Base-by-base conservation (phyloP, 1,284 basidiomycete species). In the Volvariella volvacea region DNA sequence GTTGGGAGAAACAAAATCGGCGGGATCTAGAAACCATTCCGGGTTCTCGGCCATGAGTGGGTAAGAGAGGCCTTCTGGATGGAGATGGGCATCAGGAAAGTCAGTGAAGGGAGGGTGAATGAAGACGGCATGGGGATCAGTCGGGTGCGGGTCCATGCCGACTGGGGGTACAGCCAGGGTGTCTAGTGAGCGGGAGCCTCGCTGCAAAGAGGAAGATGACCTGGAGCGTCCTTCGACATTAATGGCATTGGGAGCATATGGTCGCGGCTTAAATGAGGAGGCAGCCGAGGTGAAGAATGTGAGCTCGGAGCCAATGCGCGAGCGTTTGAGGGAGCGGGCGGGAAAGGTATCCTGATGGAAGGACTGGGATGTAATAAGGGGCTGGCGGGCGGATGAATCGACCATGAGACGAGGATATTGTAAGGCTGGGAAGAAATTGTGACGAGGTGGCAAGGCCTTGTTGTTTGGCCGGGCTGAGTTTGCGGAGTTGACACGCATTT, bases 11-110 rank as follows among this genome's bases (percentile, higher is more conserved):
- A 73, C 62, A 51, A 83, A 89, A 58, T 88, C 85, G 36, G 62
- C 59, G 9, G 81, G 56, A 55, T 82, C 77, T 48, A 88, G 70
- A 58, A 88, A 88, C 86, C 86, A 88, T 40, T 88, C 75, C 1
- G 76, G 71, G 52, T 89, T 80, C 20, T 74, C 71, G 7, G 83
- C 78, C 68, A 88, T 71, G 33, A 83, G 56, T 46, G 72, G 70
- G 58, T 83, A 88, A 1, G 78, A 76, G 33, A 88, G 69, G 30
- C 83, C 83, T 48, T 83, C 80, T 4, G 76, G 71, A 62, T 77
- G 68, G n/a, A 64, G 56, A 48, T 80, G 66, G 19, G 78, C 69
- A 42, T 74, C 65, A 1, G 83, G 84, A 56, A 86, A 87, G 19
- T 65, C 57, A 34, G 62, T 67, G 60, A 86, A 88, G 2, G 85